Evolutionary conservation across 2,329 filamentous ascomycete genomes (phyloP).

Genomic region (Venturia pyrina): DNA sequence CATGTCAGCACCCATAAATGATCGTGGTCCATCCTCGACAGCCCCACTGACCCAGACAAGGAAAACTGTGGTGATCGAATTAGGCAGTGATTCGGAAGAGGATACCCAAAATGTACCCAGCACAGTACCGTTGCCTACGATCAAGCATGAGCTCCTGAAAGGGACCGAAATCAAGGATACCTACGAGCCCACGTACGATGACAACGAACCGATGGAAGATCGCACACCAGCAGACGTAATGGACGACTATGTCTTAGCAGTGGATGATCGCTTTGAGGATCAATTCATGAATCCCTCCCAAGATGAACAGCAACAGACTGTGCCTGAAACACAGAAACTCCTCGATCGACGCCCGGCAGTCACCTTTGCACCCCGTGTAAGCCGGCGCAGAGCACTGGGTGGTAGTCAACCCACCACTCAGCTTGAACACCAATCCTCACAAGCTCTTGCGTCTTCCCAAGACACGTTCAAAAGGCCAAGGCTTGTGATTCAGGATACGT

Average conservation of each 20-base stretch:
- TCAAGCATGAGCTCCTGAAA: not conserved
- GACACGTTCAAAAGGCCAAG: not conserved
- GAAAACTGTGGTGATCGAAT: not conserved
- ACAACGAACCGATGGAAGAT: not conserved
- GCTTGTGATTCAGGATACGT: conserved; percentile 5
- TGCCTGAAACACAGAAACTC: not conserved
- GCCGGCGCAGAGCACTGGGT: not conserved
- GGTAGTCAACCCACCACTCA: not conserved
- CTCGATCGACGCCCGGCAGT: not conserved
- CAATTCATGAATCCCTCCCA: not conserved
- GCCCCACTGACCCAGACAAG: not conserved
- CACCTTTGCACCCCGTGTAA: conserved; percentile 4
- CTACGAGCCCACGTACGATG: not conserved
- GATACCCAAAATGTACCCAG: not conserved
- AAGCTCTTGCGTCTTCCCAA: conserved; percentile 1
- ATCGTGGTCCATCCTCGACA: not conserved
- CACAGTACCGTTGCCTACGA: not conserved
- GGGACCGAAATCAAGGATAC: not conserved
- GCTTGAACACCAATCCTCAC: conserved; percentile 3
- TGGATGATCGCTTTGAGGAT: not conserved
- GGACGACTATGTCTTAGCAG: not conserved
- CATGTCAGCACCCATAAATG: not conserved
- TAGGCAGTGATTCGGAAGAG: not conserved
- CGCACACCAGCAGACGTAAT: not conserved
- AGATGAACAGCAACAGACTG: not conserved